A percentile compares a stretch with the other conserved stretches of the same genome.
These are phyloP conservation scores for Amanita pallidorosea DNA, from an alignment of 768 basidiomycete genomes.

Conservation along the genomic window DNA sequence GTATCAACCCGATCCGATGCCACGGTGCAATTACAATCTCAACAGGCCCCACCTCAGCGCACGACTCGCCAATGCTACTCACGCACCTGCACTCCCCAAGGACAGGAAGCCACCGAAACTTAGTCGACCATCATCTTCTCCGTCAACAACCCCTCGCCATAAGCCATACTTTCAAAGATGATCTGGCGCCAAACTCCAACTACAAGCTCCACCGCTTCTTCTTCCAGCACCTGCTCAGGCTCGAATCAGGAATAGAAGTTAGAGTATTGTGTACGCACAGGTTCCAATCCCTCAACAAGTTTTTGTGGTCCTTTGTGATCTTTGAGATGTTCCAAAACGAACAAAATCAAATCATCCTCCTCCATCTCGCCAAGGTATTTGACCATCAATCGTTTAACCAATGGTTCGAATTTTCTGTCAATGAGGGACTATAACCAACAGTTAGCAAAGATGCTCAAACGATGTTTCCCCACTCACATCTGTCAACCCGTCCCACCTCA, in stretches of 20 bases:
- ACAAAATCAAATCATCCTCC: slow-evolving; percentile 91
- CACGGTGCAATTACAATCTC: slow-evolving; percentile 18
- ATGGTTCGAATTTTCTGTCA: slow-evolving; percentile 76
- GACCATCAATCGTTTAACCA: slow-evolving; percentile 74
- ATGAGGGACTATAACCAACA: slow-evolving; percentile 50
- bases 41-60: slow-evolving; percentile 30
- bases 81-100: slow-evolving; percentile 47
- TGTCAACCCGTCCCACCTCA: slow-evolving; percentile 85
- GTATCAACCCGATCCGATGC: slow-evolving; percentile 6
- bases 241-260: not conserved
- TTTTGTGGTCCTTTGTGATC: slow-evolving; percentile 82
- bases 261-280: slow-evolving; percentile 45
- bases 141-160: slow-evolving; percentile 80
- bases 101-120: slow-evolving; percentile 15
- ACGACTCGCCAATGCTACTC: slow-evolving; percentile 34
- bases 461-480: slow-evolving; percentile 51
- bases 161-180: slow-evolving; percentile 93
- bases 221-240: slow-evolving; percentile 69
- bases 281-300: slow-evolving; percentile 82
- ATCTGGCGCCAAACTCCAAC: slow-evolving; percentile 82
- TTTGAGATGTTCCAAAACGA: slow-evolving; percentile 85
- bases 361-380: slow-evolving; percentile 88
- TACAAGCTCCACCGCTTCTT: slow-evolving; percentile 78
- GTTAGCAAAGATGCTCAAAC: slow-evolving; percentile 9
- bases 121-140: slow-evolving; percentile 76